Conservation (phyloP, 2,329 filamentous ascomycete genomes). For the Botrytis squamosa region DNA sequence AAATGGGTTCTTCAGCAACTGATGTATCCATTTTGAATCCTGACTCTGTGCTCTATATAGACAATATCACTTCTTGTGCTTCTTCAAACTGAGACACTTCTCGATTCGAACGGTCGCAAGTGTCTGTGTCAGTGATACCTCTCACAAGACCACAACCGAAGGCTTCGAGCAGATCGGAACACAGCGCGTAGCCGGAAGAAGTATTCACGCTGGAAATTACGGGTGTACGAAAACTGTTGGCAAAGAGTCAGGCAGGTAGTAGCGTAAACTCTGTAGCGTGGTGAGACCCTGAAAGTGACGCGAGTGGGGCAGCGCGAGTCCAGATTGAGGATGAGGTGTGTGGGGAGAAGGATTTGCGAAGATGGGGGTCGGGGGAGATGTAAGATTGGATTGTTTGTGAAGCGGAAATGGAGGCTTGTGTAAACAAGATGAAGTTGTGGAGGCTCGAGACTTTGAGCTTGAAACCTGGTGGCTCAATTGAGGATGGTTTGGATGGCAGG, state of each 20-base stretch:
- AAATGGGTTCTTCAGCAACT: background rate
- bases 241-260: constrained; percentile 3
- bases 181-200: constrained; percentile 11
- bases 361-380: background rate
- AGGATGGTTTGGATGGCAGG: background rate
- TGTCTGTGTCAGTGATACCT: constrained; percentile 4
- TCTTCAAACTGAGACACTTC: constrained; percentile 20
- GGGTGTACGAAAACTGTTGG: constrained; percentile 11
- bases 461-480: background rate
- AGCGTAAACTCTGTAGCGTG: background rate
- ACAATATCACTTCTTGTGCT: background rate
- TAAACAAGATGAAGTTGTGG: background rate
- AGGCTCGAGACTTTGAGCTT: constrained; percentile 13
- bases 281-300: constrained; percentile 1
- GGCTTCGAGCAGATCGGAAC: constrained; percentile 15
- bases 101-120: constrained; percentile 2
- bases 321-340: constrained; percentile 1
- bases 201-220: background rate
- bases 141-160: constrained; percentile 15
- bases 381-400: background rate
- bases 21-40: background rate
- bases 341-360: constrained; percentile 4
- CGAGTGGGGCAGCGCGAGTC: constrained; percentile 5
- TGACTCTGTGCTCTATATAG: background rate
- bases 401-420: background rate